Evolutionary conservation across 345 rosid species (phyloP), one percentile per base, ranked within the genome.

Genomic region (Camelina laxa): DNA sequence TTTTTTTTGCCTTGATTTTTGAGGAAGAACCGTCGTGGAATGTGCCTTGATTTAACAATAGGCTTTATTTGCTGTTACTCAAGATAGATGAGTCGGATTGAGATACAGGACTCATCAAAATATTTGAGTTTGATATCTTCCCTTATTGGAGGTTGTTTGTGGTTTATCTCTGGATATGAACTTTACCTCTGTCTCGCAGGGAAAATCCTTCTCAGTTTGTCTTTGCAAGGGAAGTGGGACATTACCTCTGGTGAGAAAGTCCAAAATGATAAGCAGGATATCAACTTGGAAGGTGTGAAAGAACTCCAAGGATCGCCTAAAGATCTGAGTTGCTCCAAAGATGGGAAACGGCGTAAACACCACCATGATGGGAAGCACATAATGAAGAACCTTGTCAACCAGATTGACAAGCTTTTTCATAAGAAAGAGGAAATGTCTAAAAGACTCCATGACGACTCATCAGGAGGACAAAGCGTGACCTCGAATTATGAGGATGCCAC

Each of bases 401-500:
- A 81, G 56, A 27, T 93, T 45, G 96, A 89, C 61, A 89, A 66
- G 82, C 74, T 84, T 56, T 87, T 94, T 74, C 72, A 79, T 72
- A 89, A 86, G 86, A 80, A 83, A 38, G 88, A 82, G 42, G 88
- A 85, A 55, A 74, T 60, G 8, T 73, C 79, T 7, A 80, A 63
- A 67, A 51, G 64, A 44, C 79, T 57, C 13, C 63, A 82, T 54
- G 84, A 81, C 36, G 87, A 77, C 3, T 79, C 86, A 11, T 76
- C 81, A 2, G 90, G 78, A 2, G 91, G 82, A 24, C 73, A 87
- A 69, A 82, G 81, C 64, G 48, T 79, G 9, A 65, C 83, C 64
- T 87, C 98, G 33, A 88, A 86, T 73, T 82, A 72, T 56, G 95
- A 89, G 76, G 92, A 91, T 69, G 83, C 78, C n/a, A 55, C 66